A percentile compares a stretch with the other conserved stretches of the same genome.
These are phyloP conservation scores for Dipteronia sinensis DNA, from an alignment of 345 rosid species.

Conservation along the genomic window DNA sequence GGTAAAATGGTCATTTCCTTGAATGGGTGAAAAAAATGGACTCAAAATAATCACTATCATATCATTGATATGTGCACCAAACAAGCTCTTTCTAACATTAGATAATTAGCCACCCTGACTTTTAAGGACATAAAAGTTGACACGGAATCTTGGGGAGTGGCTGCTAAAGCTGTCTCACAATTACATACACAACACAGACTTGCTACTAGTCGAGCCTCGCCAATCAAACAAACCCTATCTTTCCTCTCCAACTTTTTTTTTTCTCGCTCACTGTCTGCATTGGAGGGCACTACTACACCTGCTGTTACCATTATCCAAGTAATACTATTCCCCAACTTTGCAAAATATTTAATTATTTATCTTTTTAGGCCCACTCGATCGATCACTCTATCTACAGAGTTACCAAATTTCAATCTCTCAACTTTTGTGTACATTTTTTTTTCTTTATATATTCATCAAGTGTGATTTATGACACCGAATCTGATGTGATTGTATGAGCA, in stretches of 20 bases:
- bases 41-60: too few species aligned
- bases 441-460: not conserved
- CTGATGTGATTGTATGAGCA: not conserved
- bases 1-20: too few species aligned
- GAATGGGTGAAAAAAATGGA: too few species aligned
- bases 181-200: not conserved
- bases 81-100: too few species aligned
- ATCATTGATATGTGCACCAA: too few species aligned
- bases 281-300: slow-evolving; percentile 21
- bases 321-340: not conserved
- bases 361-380: not conserved
- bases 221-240: too few species aligned
- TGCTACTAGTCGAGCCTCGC: too few species aligned
- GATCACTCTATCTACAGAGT: not conserved
- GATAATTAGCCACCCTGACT: not conserved
- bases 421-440: not conserved
- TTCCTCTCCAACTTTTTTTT: not conserved
- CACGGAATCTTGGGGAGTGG: slow-evolving; percentile 26
- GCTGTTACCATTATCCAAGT: slow-evolving; percentile 24
- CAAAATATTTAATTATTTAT: not conserved
- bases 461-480: not conserved
- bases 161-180: slow-evolving; percentile 22
- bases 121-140: slow-evolving; percentile 13
- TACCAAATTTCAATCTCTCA: slow-evolving; percentile 6
- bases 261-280: slow-evolving; percentile 14